Evolutionary conservation across 2,329 filamentous ascomycete genomes (phyloP), one percentile per base, ranked within the genome.

Genomic region (Gyromitra esculenta): DNA sequence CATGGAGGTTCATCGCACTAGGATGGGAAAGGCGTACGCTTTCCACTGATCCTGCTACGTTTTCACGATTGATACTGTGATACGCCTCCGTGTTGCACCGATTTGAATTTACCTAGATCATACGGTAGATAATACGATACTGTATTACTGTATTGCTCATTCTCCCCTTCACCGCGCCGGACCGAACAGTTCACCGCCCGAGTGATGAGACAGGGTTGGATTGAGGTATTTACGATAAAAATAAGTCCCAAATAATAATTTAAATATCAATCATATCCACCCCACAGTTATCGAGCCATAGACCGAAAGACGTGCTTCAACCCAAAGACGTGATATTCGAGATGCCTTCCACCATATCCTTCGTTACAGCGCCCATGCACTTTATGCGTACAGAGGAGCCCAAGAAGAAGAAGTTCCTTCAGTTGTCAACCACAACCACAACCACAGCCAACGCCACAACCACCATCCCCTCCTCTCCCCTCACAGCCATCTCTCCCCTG

Each of bases 291-390:
- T 31, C 25, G 25, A 31, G 4, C 25, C 25, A 31, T 4, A 31
- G 4, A 31, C 25, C 25, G 25, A 31, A 31, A 31, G 25, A 2
- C 25, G 25, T 4, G 4, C 25, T 31, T 31, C 25, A 31, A 31
- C 25, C 25, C 4, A 45, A 70, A 75, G 72, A 59, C 71, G 75
- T 75, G 75, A 66, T 77, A 77, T 65, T 48, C 18, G 45, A 50
- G 35, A 77, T 77, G 74, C 21, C 76, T 78, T 77, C 74, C 74
- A 77, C 64, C 73, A 78, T 78, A 45, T 67, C 71, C 8, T 21
- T 75, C 45, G 13, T 70, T 15, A 31, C 56, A 21, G 8, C 43
- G 56, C 63, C 71, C 56, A 63, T 74, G 54, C 71, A 69, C 35
- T 18, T 67, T 31, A 31, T 31, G 25, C 25, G 11, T 64, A 43